phyloP scores from a whole-genome alignment of 768 basidiomycete genomes.

The Psilocybe tampanensis region DNA sequence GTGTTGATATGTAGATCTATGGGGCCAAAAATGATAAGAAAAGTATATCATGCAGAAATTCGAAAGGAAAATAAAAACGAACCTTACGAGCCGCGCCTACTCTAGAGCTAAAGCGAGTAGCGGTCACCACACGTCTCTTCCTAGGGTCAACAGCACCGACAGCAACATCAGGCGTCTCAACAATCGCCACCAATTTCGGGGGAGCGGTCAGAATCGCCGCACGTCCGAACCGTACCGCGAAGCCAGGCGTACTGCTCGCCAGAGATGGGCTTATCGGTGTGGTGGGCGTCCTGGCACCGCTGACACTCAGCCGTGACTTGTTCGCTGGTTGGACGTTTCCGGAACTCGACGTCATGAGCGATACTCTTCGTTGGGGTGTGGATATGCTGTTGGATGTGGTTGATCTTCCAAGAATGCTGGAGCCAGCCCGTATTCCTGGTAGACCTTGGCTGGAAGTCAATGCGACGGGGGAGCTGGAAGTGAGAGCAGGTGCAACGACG shows the following conservation, averaged over 20 bases:
- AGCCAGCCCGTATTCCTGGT: conserved; percentile 47
- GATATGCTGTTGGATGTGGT: conserved; percentile 37
- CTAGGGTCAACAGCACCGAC: conserved; percentile 85
- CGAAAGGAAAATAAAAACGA: conserved; percentile 26
- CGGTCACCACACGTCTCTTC: conserved; percentile 84
- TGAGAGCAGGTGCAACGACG: conserved; percentile 21
- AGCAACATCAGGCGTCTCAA: conserved; percentile 89
- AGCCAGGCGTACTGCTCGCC: conserved; percentile 43
- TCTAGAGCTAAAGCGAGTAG: conserved; percentile 85
- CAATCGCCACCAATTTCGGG: conserved; percentile 80
- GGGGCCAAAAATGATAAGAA: background rate
- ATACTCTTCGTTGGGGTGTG: conserved; percentile 39
- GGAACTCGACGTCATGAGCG: conserved; percentile 32
- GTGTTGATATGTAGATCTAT: conserved; percentile 85
- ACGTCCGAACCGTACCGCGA: conserved; percentile 59
- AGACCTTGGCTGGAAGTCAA: conserved; percentile 28
- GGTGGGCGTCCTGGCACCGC: conserved; percentile 42
- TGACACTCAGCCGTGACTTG: conserved; percentile 45
- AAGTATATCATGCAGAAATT: background rate
- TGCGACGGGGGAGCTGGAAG: conserved; percentile 22
- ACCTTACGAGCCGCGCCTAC: conserved; percentile 83
- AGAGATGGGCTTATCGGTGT: conserved; percentile 51
- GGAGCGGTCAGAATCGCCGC: conserved; percentile 81
- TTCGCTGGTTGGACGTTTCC: conserved; percentile 14
- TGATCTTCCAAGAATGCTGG: conserved; percentile 57